These are phyloP conservation scores for Symmetrospora coprosmae DNA, from an alignment of 768 basidiomycete genomes.

Conservation along the genomic window DNA sequence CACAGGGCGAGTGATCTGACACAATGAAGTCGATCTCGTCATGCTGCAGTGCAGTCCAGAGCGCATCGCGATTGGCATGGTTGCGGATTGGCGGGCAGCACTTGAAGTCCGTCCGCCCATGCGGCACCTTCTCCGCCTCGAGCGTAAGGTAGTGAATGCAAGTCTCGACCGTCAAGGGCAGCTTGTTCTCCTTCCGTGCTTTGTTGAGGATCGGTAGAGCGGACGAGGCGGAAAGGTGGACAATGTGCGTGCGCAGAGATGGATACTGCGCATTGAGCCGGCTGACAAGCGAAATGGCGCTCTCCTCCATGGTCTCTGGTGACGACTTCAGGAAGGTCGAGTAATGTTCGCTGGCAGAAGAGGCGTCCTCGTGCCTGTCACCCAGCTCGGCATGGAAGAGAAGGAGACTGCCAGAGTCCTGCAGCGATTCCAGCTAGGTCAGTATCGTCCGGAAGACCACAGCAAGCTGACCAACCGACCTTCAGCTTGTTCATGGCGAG, in stretches of 20 bases:
- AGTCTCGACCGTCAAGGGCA: conserved; percentile 77
- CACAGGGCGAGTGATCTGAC: conserved; percentile 90
- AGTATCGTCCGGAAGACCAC: neutral
- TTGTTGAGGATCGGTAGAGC: conserved; percentile 63
- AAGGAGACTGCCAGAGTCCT: conserved; percentile 59
- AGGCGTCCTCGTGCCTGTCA: conserved; percentile 20
- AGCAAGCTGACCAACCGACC: conserved; percentile 39
- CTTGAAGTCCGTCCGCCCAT: conserved; percentile 70
- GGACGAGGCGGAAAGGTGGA: conserved; percentile 76
- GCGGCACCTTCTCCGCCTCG: conserved; percentile 55
- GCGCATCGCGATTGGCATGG: conserved; percentile 51
- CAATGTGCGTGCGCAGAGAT: conserved; percentile 70
- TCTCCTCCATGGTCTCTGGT: conserved; percentile 60
- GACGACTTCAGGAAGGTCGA: conserved; percentile 72
- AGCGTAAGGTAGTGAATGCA: conserved; percentile 94
- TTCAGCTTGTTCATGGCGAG: conserved; percentile 60
- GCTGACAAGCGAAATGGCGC: conserved; percentile 66
- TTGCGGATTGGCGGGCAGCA: conserved; percentile 89
- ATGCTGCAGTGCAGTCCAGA: conserved; percentile 69
- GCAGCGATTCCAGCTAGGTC: neutral
- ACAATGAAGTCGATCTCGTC: conserved; percentile 84
- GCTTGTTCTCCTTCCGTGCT: conserved; percentile 48
- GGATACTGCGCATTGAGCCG: conserved; percentile 52
- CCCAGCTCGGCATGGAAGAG: conserved; percentile 83
- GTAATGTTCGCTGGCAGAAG: conserved; percentile 49